phyloP scores from a whole-genome alignment of 2,329 filamentous ascomycete species.

The Chalaropsis ovoidea region DNA sequence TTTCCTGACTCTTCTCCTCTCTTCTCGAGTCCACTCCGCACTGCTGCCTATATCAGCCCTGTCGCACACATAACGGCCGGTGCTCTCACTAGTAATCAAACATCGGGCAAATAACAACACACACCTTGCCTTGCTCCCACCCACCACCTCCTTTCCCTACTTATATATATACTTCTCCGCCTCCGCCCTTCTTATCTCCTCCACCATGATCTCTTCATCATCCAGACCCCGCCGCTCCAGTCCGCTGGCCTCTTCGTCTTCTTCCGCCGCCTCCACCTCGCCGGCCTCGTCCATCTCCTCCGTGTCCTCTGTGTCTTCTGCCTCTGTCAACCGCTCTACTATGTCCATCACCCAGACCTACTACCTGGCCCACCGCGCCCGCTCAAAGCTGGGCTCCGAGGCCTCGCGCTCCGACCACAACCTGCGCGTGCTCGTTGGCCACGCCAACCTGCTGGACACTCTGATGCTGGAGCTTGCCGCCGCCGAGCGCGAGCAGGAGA shows the following conservation, averaged over 20 bases:
- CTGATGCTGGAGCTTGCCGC: conserved; percentile 88
- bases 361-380: conserved; percentile 93
- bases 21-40: neutral
- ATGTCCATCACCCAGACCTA: conserved; percentile 99
- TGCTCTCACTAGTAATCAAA: conserved; percentile 11
- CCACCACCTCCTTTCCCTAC: neutral
- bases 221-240: conserved; percentile 16
- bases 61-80: conserved; percentile 10
- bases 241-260: conserved; percentile 26
- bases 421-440: conserved; percentile 87
- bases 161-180: neutral
- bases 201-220: conserved; percentile 19
- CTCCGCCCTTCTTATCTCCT: conserved; percentile 4
- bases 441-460: conserved; percentile 94
- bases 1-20: neutral
- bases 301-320: conserved; percentile 32
- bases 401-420: conserved; percentile 87
- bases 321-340: conserved; percentile 53
- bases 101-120: neutral
- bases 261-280: conserved; percentile 29
- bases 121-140: neutral
- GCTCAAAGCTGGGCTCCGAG: conserved; percentile 89
- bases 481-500: conserved; percentile 76
- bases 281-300: conserved; percentile 32
- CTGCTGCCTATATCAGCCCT: conserved; percentile 11